A percentile compares a stretch with the other conserved stretches of the same genome.
These are phyloP conservation scores for Noccaea caerulescens DNA, from an alignment of 345 rosid genomes.

Conservation along the genomic window DNA sequence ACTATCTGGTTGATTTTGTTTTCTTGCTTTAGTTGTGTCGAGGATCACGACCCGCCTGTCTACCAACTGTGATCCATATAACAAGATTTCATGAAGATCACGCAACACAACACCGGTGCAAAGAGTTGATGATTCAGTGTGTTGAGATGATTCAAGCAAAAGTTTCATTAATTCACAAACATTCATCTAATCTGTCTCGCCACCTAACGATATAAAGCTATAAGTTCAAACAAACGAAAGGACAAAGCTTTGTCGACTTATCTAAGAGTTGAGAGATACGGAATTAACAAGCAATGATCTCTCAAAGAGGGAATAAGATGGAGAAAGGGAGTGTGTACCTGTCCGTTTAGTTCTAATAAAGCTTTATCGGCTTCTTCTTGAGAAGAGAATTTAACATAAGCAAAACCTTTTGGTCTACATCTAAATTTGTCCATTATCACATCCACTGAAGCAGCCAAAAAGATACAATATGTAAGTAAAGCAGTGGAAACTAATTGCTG, in stretches of 20 bases:
- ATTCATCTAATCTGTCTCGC: too few species aligned
- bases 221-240: neutral
- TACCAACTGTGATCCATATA: conserved; percentile 53
- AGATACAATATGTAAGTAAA: neutral
- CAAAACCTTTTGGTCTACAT: conserved; percentile 61
- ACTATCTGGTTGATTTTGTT: conserved; percentile 31
- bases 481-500: neutral
- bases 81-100: neutral
- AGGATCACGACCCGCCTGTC: conserved; percentile 63
- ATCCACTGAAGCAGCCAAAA: conserved; percentile 47
- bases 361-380: conserved; percentile 57
- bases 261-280: too few species aligned
- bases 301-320: neutral
- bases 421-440: conserved; percentile 48
- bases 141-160: conserved; percentile 5
- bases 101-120: neutral
- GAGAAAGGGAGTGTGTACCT: conserved; percentile 43
- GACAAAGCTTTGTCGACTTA: neutral
- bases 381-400: conserved; percentile 57
- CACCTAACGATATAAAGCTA: neutral
- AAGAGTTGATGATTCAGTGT: conserved; percentile 12
- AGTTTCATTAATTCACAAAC: neutral
- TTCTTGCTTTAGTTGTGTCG: conserved; percentile 35
- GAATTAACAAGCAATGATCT: neutral
- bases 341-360: conserved; percentile 58